These are phyloP conservation scores for Entophlyctis luteolus DNA, from an alignment of 192 early-diverging fungal genomes.

Conservation along the genomic window DNA sequence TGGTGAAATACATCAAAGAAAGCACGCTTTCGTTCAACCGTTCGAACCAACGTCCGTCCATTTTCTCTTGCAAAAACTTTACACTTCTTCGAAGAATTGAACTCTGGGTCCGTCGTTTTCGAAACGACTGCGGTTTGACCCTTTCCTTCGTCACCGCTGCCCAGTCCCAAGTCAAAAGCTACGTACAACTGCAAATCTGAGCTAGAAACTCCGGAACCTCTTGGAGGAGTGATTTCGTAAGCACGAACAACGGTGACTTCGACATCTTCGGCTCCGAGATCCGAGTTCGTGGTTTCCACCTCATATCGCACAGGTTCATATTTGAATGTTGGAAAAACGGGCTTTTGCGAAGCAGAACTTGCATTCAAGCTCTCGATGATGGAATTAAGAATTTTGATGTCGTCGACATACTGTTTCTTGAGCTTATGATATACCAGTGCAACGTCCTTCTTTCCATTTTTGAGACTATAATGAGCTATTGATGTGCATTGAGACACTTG, in stretches of 20 bases:
- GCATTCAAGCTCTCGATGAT: slow-evolving; percentile 35
- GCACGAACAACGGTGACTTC: slow-evolving; percentile 58
- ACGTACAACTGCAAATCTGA: slow-evolving; percentile 65
- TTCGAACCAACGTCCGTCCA: slow-evolving; percentile 56
- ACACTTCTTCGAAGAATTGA: slow-evolving; percentile 49
- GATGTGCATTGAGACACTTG: slow-evolving; percentile 55
- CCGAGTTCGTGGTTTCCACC: slow-evolving; percentile 44
- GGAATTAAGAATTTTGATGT: slow-evolving; percentile 54
- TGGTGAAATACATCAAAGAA: slow-evolving; percentile 68
- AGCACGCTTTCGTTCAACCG: slow-evolving; percentile 65
- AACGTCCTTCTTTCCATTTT: slow-evolving; percentile 38
- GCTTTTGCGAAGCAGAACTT: slow-evolving; percentile 29
- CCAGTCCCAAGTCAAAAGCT: slow-evolving; percentile 75
- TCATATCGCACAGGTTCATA: slow-evolving; percentile 36
- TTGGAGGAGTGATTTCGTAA: slow-evolving; percentile 43
- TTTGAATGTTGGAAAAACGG: slow-evolving; percentile 48
- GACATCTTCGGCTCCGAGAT: slow-evolving; percentile 66
- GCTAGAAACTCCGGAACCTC: slow-evolving; percentile 37
- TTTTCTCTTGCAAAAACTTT: slow-evolving; percentile 54
- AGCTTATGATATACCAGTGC: slow-evolving; percentile 56
- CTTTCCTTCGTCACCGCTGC: slow-evolving; percentile 54
- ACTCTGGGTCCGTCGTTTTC: slow-evolving; percentile 46
- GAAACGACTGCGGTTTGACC: slow-evolving; percentile 55
- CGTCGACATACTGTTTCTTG: slow-evolving; percentile 55
- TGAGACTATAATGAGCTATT: slow-evolving; percentile 39